phyloP scores from a whole-genome alignment of 306 rosid species.

The Cyamopsis tetragonoloba region DNA sequence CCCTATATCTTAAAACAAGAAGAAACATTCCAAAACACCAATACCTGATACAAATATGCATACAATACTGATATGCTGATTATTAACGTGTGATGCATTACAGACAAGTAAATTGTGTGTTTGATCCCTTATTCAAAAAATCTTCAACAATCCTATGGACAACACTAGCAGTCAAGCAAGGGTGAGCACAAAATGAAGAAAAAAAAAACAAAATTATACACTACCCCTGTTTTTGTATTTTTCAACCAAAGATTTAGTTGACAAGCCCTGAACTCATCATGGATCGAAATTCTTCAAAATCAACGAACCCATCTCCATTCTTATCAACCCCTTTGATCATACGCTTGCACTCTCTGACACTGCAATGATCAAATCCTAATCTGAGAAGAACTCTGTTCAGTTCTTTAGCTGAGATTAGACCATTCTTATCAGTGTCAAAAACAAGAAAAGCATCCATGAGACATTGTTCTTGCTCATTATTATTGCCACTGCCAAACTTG shows the following conservation, averaged over 20 bases:
- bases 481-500: background rate
- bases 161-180: no score
- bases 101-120: no score
- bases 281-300: slow-evolving; percentile 60
- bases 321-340: slow-evolving; percentile 67
- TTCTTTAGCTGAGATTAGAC: slow-evolving; percentile 61
- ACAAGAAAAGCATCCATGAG: slow-evolving; percentile 69
- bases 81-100: no score
- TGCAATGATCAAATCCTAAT: slow-evolving; percentile 52
- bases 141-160: no score
- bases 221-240: no score
- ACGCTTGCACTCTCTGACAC: slow-evolving; percentile 48
- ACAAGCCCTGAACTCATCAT: slow-evolving; percentile 47
- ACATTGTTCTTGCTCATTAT: slow-evolving; percentile 13
- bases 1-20: no score
- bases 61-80: no score
- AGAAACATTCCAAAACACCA: no score
- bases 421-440: slow-evolving; percentile 56
- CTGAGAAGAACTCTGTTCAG: slow-evolving; percentile 44
- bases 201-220: no score
- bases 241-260: slow-evolving; percentile 14
- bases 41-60: no score
- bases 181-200: no score
- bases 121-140: no score
- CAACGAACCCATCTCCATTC: slow-evolving; percentile 70